These are phyloP conservation scores for rapeseed (Brassica napus) DNA, from an alignment of 345 rosid genomes.

Conservation along the genomic window Da-Ae NC_063446.1:6430501-6431000, in stretches of 20 bases:
- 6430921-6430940: conserved; percentile 13
- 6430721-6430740: neutral
- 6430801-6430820: neutral
- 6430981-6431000: neutral
- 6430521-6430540: neutral
- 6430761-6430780: neutral
- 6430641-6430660: too few relatives aligned
- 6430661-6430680: neutral
- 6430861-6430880: conserved; percentile 12
- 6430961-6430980: neutral
- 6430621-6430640: too few relatives aligned
- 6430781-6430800: neutral
- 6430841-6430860: neutral
- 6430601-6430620: neutral
- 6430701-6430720: neutral
- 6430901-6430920: conserved; percentile 3
- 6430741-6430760: neutral
- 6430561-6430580: neutral
- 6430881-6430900: neutral
- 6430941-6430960: conserved; percentile 9
- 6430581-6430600: neutral
- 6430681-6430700: neutral
- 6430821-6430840: conserved; percentile 28
- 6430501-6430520: neutral
- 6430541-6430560: neutral